Conservation (phyloP, 2,329 filamentous ascomycete genomes). For the Botryotinia globosa region DNA sequence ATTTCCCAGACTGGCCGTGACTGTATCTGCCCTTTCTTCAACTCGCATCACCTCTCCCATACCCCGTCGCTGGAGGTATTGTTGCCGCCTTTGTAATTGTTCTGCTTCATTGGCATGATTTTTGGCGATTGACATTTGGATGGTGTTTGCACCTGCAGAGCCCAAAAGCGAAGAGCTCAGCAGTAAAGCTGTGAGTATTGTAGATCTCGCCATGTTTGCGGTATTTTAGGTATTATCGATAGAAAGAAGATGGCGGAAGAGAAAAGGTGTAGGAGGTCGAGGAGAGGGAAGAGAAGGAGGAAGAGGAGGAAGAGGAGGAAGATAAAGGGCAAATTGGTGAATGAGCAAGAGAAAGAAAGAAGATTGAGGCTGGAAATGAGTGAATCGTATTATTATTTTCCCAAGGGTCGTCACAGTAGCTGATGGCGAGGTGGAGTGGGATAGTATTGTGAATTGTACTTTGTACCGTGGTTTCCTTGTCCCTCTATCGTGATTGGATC, state of each 20-base stretch:
- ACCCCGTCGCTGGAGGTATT: conserved; percentile 16
- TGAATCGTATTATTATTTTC: background rate
- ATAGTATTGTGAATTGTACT: background rate
- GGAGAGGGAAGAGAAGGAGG: background rate
- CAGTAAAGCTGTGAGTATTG: conserved; percentile 7
- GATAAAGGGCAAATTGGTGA: background rate
- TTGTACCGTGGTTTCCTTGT: background rate
- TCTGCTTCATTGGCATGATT: conserved; percentile 26
- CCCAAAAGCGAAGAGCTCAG: conserved; percentile 15
- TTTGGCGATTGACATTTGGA: conserved; percentile 32
- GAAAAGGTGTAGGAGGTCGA: background rate
- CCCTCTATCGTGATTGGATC: conserved; percentile 1
- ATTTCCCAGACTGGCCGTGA: conserved; percentile 41
- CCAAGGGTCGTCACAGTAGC: background rate
- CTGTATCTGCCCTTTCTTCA: conserved; percentile 24
- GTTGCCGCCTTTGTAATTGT: conserved; percentile 29
- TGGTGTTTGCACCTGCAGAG: background rate
- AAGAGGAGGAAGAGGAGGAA: background rate
- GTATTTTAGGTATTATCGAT: background rate
- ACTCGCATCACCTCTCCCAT: conserved; percentile 16
- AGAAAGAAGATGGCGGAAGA: background rate
- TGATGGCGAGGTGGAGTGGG: conserved; percentile 7
- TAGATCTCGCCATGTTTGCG: conserved; percentile 10
- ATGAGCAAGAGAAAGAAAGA: background rate
- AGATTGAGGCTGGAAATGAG: background rate